These are phyloP conservation scores for Xylariaceae sp. DNA, from an alignment of 2,329 filamentous ascomycete genomes.

Conservation along the genomic window DNA sequence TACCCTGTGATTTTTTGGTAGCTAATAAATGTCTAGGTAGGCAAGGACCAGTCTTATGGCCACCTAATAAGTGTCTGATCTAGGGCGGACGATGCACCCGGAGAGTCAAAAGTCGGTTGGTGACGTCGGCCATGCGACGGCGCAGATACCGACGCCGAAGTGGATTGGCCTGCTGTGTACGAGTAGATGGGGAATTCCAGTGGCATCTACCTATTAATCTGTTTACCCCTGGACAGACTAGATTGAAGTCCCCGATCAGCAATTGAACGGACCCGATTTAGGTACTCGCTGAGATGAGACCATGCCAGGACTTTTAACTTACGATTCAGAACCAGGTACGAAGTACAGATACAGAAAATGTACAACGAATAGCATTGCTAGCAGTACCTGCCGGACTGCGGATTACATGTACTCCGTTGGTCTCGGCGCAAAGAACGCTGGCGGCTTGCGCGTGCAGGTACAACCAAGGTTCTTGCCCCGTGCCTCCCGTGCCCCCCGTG, in stretches of 20 bases:
- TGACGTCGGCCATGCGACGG: conserved; percentile 22
- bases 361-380: neutral
- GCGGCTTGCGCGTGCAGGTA: neutral
- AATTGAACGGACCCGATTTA: neutral
- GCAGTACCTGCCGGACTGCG: neutral
- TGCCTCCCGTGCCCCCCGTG: neutral
- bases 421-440: too few species aligned
- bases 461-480: too few species aligned
- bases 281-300: too few species aligned
- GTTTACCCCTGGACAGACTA: neutral
- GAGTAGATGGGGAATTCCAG: too few species aligned
- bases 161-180: neutral
- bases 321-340: neutral
- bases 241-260: neutral
- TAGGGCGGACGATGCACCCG: neutral
- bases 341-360: neutral
- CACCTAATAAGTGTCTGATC: neutral
- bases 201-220: too few species aligned
- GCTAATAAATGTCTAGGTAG: neutral
- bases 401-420: too few species aligned
- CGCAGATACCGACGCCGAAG: neutral
- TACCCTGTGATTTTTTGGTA: neutral
- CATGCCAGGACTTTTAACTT: neutral
- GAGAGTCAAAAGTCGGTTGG: conserved; percentile 14
- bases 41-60: neutral